Conservation (phyloP, 129 eudicot species). For the Gnaphalium uliginosum region DNA sequence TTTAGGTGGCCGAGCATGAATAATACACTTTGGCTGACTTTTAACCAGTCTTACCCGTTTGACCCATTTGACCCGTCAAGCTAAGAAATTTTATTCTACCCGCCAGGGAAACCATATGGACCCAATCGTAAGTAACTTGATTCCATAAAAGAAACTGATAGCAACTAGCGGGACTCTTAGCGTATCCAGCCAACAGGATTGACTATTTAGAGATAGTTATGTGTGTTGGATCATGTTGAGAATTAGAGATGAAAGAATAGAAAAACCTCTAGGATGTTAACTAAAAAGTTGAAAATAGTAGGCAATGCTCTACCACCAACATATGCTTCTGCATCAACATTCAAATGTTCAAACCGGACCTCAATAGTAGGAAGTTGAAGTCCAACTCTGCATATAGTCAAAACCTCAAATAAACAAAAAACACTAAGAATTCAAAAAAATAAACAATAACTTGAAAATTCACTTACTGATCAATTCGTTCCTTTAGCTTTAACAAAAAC, state of each 20-base stretch:
- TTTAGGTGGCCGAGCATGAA: too few species aligned
- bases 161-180: not conserved
- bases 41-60: too few species aligned
- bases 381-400: conserved; percentile 52
- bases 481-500: conserved; percentile 67
- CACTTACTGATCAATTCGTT: conserved; percentile 66
- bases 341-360: conserved; percentile 65
- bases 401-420: not conserved
- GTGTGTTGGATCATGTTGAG: not conserved
- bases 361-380: conserved; percentile 61
- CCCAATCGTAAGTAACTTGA: not conserved
- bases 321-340: conserved; percentile 60
- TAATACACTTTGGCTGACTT: too few species aligned
- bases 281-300: conserved; percentile 47
- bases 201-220: not conserved
- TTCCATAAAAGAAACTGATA: not conserved
- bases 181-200: not conserved
- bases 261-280: conserved; percentile 56
- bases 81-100: too few species aligned
- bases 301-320: conserved; percentile 69
- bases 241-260: conserved; percentile 2
- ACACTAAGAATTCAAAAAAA: not conserved
- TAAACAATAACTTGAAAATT: not conserved
- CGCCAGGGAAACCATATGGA: too few species aligned
- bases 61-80: not conserved